Conservation (phyloP, 2,329 filamentous ascomycete genomes). For the Elsinoe perseae region DNA sequence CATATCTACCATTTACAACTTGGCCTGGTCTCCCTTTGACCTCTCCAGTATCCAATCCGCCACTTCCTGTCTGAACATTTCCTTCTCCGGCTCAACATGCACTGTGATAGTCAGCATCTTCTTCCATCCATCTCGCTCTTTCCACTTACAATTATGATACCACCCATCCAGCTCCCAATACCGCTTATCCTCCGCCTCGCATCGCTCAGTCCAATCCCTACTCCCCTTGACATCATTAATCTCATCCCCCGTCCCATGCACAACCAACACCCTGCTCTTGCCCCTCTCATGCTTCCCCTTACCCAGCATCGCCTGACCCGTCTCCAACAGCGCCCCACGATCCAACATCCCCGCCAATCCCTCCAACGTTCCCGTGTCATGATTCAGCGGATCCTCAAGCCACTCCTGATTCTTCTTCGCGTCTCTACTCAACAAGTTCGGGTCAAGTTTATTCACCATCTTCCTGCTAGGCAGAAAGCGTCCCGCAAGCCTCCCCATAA, state of each 20-base stretch:
- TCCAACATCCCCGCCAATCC: conserved; percentile 71
- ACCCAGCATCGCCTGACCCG: conserved; percentile 43
- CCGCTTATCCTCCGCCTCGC: conserved; percentile 56
- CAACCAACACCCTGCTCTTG: conserved; percentile 61
- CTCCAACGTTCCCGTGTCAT: conserved; percentile 80
- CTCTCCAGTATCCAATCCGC: conserved; percentile 15
- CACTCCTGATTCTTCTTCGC: conserved; percentile 53
- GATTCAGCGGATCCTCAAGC: conserved; percentile 61
- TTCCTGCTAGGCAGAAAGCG: conserved; percentile 60
- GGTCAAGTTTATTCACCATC: conserved; percentile 57
- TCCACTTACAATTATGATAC: conserved; percentile 58
- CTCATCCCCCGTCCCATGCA: conserved; percentile 68
- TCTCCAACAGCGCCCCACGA: conserved; percentile 54
- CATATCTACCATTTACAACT: not conserved
- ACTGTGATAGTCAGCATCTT: not conserved
- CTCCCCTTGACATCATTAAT: conserved; percentile 59
- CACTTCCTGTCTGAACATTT: conserved; percentile 12
- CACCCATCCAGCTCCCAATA: conserved; percentile 69
- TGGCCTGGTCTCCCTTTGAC: conserved; percentile 1
- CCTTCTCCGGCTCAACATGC: conserved; percentile 13
- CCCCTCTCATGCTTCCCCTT: conserved; percentile 41
- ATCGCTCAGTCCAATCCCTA: conserved; percentile 54
- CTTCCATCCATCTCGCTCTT: not conserved
- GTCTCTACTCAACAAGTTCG: conserved; percentile 60
- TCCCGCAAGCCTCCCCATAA: conserved; percentile 59